phyloP scores from a whole-genome alignment of 805 yeast species.

The Candida qinlingensis region DNA sequence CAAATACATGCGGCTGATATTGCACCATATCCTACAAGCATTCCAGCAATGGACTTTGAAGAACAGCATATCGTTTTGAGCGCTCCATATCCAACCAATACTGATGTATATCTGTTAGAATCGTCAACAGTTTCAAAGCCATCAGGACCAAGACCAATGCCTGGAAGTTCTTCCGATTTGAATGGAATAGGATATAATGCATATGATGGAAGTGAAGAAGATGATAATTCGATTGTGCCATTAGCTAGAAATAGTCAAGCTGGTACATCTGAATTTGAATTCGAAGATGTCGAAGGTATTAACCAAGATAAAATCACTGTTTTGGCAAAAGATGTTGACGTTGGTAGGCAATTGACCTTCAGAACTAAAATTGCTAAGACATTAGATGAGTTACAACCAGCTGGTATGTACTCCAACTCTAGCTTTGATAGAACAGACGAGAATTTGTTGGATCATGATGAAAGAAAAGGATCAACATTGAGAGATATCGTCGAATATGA shows the following conservation, averaged over 20 bases:
- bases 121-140: slow-evolving; percentile 12
- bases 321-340: background rate
- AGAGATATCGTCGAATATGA: slow-evolving; percentile 3
- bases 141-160: slow-evolving; percentile 26
- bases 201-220: background rate
- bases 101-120: background rate
- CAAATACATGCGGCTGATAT: background rate
- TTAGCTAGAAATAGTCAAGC: background rate
- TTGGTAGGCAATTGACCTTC: slow-evolving; percentile 21
- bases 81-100: slow-evolving; percentile 1
- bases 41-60: slow-evolving; percentile 8
- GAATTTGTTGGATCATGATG: slow-evolving; percentile 1
- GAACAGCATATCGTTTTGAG: background rate
- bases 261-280: background rate
- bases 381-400: slow-evolving; percentile 20
- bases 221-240: background rate
- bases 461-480: background rate
- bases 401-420: slow-evolving; percentile 10
- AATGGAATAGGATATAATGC: background rate
- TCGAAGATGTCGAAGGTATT: background rate
- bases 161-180: slow-evolving; percentile 9
- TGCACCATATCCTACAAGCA: slow-evolving; percentile 19
- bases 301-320: background rate
- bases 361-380: slow-evolving; percentile 24
- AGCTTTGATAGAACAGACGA: slow-evolving; percentile 14